Evolutionary conservation across 257 asterid genomes (phyloP), one percentile per base, ranked within the genome.

Genomic region (Petrea volubilis): DNA sequence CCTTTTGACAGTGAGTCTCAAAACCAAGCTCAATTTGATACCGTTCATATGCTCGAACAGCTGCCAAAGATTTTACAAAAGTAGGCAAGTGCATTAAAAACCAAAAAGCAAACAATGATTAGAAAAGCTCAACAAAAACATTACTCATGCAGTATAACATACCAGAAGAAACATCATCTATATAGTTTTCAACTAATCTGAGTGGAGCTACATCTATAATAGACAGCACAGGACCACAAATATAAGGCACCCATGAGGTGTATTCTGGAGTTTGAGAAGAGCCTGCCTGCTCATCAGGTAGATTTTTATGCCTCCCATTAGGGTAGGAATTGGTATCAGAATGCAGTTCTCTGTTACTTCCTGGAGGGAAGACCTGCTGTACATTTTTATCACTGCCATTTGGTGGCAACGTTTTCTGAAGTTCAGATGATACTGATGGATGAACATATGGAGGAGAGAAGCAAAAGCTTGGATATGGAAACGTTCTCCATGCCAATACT

Each of bases 191-290:
- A 75, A 79, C 92, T 65, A 95, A 84, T 79, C 80, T 84, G 67
- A 95, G 90, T 6, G 99, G 98, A 66, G 97, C 97, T 68, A 92
- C 99, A 84, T 95, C 99, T 71, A 80, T 71, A 72, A 92, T 80
- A 56, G 99, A 85, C 66, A 82, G 60, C 77, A 90, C 77, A 5
- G 90, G 89, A 65, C 91, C 95, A 81, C 82, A 82, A 71, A 87
- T 69, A 36, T 70, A 80, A 75, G 99, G 96, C 72, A 77, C 74
- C 98, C 97, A 89, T 65, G 85, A 67, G 27, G 78, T 52, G 79
- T 55, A 72, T 40, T 74, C 87, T 36, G 61, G 74, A 71, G 76
- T 28, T 64, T 46, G 79, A 67, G 77, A 74, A 80, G 77, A 57
- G 64, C 61, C 77, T 74, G 73, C 73, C 73, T 34, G 86, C 60